Base-by-base conservation (phyloP, 2,329 filamentous ascomycete genomes). In the Drechslera avenae region DNA sequence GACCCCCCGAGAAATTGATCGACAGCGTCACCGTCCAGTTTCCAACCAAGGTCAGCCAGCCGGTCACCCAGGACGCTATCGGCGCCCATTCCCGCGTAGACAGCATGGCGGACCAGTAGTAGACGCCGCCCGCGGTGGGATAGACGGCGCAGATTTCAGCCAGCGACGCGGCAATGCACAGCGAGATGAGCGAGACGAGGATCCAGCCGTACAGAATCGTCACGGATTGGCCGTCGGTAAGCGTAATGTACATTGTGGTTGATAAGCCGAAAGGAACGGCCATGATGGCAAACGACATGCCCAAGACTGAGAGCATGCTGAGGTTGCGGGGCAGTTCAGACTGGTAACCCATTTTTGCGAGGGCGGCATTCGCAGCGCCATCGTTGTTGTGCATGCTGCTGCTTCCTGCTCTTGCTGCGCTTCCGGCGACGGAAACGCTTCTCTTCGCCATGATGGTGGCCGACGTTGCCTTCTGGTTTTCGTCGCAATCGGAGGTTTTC, bases 91-190 rank as follows among this genome's bases (percentile, higher is more conserved):
- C 77, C 32, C 78, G 80, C 0, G 85, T 86, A 1, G 82, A 80
- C 17, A 90, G 78, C 83, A 89, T 86, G 2, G 86, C 86, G 46
- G 82, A 70, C 86, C 79, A 81, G 75, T 89, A 89, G 71, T 90
- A 90, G 2, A 88, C 85, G 83, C 87, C 88, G 61, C 87, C 87
- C 28, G 86, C 86, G 8, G 87, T 90, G 8, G 88, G 88, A 64
- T 88, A 90, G 32, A 89, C 85, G 59, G 85, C 87, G 56, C 87
- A 89, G 66, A 91, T 88, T 75, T 91, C 88, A 51, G 85, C 86
- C 13, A 90, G 80, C n/a, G 86, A 89, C 5, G 83, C 77, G 14
- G 88, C 87, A 31, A 91, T 86, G 69, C 85, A 60, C 56, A 88
- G 73, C 55, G 88, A 86, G 69, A 90, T 87, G 44, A 82, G 56